Conservation (phyloP, 2,329 filamentous ascomycete species). For the Westerdykella aurantiaca region DNA sequence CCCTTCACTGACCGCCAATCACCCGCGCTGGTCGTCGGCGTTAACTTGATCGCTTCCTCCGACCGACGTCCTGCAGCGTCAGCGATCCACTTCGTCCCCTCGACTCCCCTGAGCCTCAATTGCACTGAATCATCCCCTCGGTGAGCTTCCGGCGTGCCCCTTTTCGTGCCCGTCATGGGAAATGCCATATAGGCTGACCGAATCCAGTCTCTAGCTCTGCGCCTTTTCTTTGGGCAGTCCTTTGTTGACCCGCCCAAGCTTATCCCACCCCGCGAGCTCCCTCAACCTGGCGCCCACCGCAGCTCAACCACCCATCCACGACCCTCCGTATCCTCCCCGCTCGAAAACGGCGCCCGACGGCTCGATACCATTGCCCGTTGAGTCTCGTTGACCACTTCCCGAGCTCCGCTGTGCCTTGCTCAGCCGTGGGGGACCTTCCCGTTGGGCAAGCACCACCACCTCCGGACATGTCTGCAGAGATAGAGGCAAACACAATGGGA, state of each 20-base stretch:
- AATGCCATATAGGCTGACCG: background rate
- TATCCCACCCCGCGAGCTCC: slow-evolving; percentile 11
- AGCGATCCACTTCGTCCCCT: no score
- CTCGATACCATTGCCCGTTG: background rate
- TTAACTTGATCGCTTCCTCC: no score
- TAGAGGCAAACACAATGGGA: slow-evolving; percentile 24
- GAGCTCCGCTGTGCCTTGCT: background rate
- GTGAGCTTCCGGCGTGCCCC: no score
- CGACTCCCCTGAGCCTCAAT: no score
- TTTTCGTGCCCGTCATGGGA: background rate
- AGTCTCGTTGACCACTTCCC: no score
- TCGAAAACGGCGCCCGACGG: background rate
- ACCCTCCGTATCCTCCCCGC: background rate
- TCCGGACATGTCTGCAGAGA: slow-evolving; percentile 21
- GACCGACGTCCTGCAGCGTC: no score
- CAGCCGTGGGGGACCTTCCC: background rate
- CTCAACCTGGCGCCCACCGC: slow-evolving; percentile 3
- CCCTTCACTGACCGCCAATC: no score
- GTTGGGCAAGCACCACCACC: slow-evolving; percentile 1
- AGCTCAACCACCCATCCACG: slow-evolving; percentile 1
- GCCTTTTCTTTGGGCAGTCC: slow-evolving; percentile 15
- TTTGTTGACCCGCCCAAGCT: slow-evolving; percentile 20
- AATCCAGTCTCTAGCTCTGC: slow-evolving; percentile 6
- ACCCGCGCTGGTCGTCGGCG: no score
- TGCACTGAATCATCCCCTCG: no score